Conservation (phyloP, 2,329 filamentous ascomycete species). For the Tetracladium maxilliforme region DNA sequence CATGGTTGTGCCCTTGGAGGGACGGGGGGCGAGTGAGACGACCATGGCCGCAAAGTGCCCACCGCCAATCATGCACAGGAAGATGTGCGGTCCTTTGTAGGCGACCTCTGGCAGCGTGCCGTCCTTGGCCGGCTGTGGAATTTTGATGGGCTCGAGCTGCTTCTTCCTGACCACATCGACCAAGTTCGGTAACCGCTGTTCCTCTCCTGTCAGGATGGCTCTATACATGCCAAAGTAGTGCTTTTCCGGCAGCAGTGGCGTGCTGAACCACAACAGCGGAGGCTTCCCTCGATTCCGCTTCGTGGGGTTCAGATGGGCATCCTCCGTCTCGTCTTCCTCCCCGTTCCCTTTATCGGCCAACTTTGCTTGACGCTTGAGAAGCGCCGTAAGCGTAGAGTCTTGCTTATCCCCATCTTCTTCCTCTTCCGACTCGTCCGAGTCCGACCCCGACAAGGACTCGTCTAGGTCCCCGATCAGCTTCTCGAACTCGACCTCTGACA, state of each 20-base stretch:
- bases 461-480: constrained; percentile 73
- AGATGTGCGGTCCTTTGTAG: constrained; percentile 69
- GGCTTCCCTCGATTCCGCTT: constrained; percentile 45
- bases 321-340: constrained; percentile 28
- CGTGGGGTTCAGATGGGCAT: constrained; percentile 27
- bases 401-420: constrained; percentile 40
- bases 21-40: constrained; percentile 71
- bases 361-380: constrained; percentile 73
- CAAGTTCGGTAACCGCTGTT: constrained; percentile 50
- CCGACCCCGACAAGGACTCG: constrained; percentile 81
- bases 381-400: constrained; percentile 57
- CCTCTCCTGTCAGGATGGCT: constrained; percentile 59
- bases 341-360: constrained; percentile 36
- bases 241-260: constrained; percentile 58
- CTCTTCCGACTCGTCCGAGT: constrained; percentile 56
- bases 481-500: constrained; percentile 75
- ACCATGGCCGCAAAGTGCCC: constrained; percentile 97
- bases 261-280: constrained; percentile 76
- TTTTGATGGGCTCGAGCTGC: constrained; percentile 44
- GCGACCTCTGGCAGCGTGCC: constrained; percentile 36
- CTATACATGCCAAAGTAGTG: constrained; percentile 77
- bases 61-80: constrained; percentile 96
- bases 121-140: constrained; percentile 38
- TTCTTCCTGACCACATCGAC: constrained; percentile 59
- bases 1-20: constrained; percentile 57